Percentiles rank a stretch among this genome's conserved stretches.
These are phyloP conservation scores for Leishmania turanica DNA, from an alignment of 208 protist genomes.

Conservation along the genomic window DNA sequence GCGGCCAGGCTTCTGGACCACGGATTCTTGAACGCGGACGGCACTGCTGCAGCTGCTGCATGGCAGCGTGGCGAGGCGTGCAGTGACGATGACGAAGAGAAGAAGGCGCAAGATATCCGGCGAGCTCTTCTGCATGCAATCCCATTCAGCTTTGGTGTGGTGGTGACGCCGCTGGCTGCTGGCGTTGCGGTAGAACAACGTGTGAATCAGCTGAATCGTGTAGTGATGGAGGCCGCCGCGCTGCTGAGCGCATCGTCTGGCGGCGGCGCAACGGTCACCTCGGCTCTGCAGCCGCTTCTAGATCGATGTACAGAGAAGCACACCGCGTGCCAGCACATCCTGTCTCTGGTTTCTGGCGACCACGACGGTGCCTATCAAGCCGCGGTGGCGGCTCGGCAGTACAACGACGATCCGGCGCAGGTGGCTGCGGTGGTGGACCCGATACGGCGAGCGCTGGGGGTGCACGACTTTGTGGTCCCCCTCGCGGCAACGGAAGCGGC, in stretches of 20 bases:
- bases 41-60: not conserved
- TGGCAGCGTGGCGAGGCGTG: not conserved
- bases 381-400: slow-evolving; percentile 56
- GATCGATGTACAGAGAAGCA: slow-evolving; percentile 26
- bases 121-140: slow-evolving; percentile 11
- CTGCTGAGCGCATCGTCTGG: slow-evolving; percentile 10
- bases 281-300: slow-evolving; percentile 21
- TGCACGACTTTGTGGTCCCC: slow-evolving; percentile 28
- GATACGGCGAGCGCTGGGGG: slow-evolving; percentile 39
- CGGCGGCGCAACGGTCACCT: not conserved
- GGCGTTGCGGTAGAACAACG: slow-evolving; percentile 39
- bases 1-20: slow-evolving; percentile 3
- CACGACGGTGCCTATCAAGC: slow-evolving; percentile 59
- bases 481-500: slow-evolving; percentile 36
- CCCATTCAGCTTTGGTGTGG: slow-evolving; percentile 57
- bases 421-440: slow-evolving; percentile 55
- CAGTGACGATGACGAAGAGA: not conserved
- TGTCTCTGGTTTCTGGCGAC: slow-evolving; percentile 75
- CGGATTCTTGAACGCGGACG: slow-evolving; percentile 13
- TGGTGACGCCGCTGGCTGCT: slow-evolving; percentile 65
- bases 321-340: slow-evolving; percentile 54
- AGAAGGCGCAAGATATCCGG: slow-evolving; percentile 5
- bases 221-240: slow-evolving; percentile 38
- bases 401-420: slow-evolving; percentile 41
- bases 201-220: slow-evolving; percentile 45